These are phyloP conservation scores for Jamesozyma spencerorum DNA, from an alignment of 805 yeast species.

Conservation along the genomic window DNA sequence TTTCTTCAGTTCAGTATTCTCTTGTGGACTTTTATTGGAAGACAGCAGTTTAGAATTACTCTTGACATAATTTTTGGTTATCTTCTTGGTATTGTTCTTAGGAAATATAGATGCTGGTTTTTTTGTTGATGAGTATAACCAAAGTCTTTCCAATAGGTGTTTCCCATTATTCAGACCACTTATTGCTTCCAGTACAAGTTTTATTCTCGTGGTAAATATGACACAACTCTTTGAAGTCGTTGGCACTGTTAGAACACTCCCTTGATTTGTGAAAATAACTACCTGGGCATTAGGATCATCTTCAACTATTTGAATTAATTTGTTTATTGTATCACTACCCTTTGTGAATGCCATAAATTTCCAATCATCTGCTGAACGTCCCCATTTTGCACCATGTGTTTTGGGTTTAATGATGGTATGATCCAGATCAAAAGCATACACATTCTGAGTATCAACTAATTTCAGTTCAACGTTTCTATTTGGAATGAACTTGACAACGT, in stretches of 20 bases:
- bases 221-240: slow-evolving; percentile 26
- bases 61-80: background rate
- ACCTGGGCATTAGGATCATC: slow-evolving; percentile 31
- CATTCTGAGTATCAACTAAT: slow-evolving; percentile 1
- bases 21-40: background rate
- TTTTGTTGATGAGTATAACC: slow-evolving; percentile 59
- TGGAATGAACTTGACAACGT: slow-evolving; percentile 38
- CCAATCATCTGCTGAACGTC: slow-evolving; percentile 67
- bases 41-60: no score
- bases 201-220: slow-evolving; percentile 37
- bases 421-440: slow-evolving; percentile 82
- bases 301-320: slow-evolving; percentile 10
- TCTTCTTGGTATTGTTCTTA: slow-evolving; percentile 7
- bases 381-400: slow-evolving; percentile 39
- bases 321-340: slow-evolving; percentile 13
- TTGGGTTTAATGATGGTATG: slow-evolving; percentile 64
- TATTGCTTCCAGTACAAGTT: slow-evolving; percentile 30
- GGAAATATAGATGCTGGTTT: slow-evolving; percentile 32
- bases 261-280: slow-evolving; percentile 83
- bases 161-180: slow-evolving; percentile 21
- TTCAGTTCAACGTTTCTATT: background rate
- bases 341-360: slow-evolving; percentile 40
- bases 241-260: slow-evolving; percentile 36
- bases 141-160: slow-evolving; percentile 22
- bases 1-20: background rate